phyloP scores from a whole-genome alignment of 2,329 filamentous ascomycete species.

The Cryphonectria radicalis region DNA sequence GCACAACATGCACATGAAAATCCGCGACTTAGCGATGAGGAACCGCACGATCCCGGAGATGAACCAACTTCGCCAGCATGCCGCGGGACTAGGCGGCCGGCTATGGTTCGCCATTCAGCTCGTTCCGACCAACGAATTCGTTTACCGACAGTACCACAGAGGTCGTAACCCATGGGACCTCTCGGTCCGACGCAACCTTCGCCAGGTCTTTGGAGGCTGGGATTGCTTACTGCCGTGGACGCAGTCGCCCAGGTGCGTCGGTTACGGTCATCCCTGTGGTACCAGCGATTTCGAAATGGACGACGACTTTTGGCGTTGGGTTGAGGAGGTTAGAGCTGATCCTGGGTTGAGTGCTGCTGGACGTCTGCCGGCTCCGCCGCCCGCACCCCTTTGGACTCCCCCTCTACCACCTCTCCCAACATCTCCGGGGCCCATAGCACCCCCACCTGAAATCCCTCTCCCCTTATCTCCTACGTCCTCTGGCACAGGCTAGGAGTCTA shows the following conservation, averaged over 20 bases:
- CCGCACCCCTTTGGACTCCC: conserved; percentile 11
- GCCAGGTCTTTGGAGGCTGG: conserved; percentile 26
- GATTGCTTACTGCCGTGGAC: conserved; percentile 26
- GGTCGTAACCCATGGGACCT: conserved; percentile 24
- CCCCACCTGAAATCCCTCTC: not conserved
- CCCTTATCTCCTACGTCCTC: conserved; percentile 4
- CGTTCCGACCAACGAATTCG: conserved; percentile 5
- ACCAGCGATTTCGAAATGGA: conserved; percentile 23
- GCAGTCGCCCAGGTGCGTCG: conserved; percentile 15
- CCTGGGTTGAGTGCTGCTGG: conserved; percentile 9
- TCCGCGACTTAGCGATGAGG: conserved; percentile 14
- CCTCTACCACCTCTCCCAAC: conserved; percentile 8
- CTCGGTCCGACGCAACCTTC: conserved; percentile 17
- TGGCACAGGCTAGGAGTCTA: conserved; percentile 11
- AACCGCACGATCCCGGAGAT: conserved; percentile 24
- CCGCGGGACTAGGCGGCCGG: conserved; percentile 6
- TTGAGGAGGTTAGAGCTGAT: conserved; percentile 8
- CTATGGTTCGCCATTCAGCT: conserved; percentile 23
- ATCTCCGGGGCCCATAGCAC: conserved; percentile 7
- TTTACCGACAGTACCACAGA: not conserved
- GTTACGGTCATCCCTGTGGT: conserved; percentile 13
- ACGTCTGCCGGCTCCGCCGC: conserved; percentile 17
- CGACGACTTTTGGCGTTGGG: conserved; percentile 22
- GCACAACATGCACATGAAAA: conserved; percentile 12
- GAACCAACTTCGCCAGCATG: not conserved